phyloP scores from a whole-genome alignment of 2,329 filamentous ascomycete genomes.

The Sarocladium oryzae region DNA sequence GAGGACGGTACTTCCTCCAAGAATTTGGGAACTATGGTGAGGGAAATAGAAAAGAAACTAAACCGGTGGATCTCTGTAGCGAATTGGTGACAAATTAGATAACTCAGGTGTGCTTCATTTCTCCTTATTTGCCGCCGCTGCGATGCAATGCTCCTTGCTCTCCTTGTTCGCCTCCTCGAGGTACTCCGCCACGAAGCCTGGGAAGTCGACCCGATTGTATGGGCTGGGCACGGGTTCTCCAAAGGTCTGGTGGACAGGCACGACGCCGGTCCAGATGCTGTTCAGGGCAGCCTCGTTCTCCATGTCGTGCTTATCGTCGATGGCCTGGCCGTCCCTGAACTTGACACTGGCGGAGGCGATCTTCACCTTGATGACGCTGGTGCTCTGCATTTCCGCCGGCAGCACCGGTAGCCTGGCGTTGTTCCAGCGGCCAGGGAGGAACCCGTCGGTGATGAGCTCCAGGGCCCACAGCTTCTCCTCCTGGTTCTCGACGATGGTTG shows the following conservation, averaged over 20 bases:
- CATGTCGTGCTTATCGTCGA: slow-evolving; percentile 44
- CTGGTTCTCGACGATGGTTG: slow-evolving; percentile 55
- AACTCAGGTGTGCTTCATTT: slow-evolving; percentile 1
- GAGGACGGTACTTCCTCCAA: slow-evolving; percentile 70
- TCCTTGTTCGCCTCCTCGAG: slow-evolving; percentile 31
- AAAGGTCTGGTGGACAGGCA: slow-evolving; percentile 57
- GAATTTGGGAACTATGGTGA: slow-evolving; percentile 86
- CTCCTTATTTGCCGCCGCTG: slow-evolving; percentile 19
- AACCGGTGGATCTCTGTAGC: too few relatives aligned
- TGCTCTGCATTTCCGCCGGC: slow-evolving; percentile 66
- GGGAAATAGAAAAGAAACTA: neutral
- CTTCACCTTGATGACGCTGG: slow-evolving; percentile 62
- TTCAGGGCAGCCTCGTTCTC: slow-evolving; percentile 34
- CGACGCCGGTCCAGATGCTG: slow-evolving; percentile 48
- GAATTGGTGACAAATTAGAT: too few relatives aligned
- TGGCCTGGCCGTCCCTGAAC: slow-evolving; percentile 58
- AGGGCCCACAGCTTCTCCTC: slow-evolving; percentile 74
- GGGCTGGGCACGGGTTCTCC: slow-evolving; percentile 56
- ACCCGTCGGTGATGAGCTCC: slow-evolving; percentile 67
- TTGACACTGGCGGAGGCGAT: slow-evolving; percentile 72
- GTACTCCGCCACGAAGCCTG: slow-evolving; percentile 50
- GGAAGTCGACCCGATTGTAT: slow-evolving; percentile 55
- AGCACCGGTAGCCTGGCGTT: slow-evolving; percentile 65
- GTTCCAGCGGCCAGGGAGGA: slow-evolving; percentile 63
- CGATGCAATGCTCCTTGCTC: slow-evolving; percentile 21